These are phyloP conservation scores for Mortierella sp. DNA, from an alignment of 371 early-diverging fungal species.

Conservation along the genomic window DNA sequence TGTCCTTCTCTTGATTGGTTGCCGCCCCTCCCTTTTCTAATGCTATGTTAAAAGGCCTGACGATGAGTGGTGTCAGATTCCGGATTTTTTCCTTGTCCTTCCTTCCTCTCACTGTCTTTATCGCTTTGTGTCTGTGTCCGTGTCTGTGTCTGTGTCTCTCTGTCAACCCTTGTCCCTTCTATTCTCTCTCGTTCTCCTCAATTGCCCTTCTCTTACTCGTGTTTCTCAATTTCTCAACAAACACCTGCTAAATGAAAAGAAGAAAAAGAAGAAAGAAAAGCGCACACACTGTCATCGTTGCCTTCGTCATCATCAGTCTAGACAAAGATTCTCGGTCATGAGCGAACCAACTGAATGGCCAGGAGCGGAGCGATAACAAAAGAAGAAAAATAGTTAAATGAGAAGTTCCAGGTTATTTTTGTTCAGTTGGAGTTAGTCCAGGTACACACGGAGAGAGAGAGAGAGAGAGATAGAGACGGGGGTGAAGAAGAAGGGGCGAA, in stretches of 20 bases:
- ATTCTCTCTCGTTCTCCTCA: not conserved
- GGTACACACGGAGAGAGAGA: not conserved
- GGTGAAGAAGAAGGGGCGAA: not conserved
- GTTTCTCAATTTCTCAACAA: conserved; percentile 9
- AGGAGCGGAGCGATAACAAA: not conserved
- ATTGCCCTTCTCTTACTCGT: not conserved
- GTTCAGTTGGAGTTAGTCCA: not conserved
- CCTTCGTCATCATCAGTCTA: not conserved
- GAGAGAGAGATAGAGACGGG: not conserved
- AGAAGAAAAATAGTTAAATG: not conserved
- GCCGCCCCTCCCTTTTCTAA: not conserved
- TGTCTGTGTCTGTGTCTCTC: not conserved
- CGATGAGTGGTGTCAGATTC: not conserved
- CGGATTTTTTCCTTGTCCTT: not conserved
- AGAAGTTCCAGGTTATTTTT: conserved; percentile 4
- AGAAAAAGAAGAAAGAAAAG: not conserved
- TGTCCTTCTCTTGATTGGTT: not conserved
- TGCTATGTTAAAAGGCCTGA: not conserved
- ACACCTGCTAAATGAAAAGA: not conserved
- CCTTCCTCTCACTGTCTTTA: not conserved
- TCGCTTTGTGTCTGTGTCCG: not conserved
- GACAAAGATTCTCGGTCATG: not conserved
- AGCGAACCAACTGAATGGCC: not conserved
- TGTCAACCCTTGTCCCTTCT: not conserved
- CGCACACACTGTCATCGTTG: not conserved